A percentile compares a stretch with the other conserved stretches of the same genome.
Conservation (phyloP, 306 rosid species). For the Luffa acutangula region DNA sequence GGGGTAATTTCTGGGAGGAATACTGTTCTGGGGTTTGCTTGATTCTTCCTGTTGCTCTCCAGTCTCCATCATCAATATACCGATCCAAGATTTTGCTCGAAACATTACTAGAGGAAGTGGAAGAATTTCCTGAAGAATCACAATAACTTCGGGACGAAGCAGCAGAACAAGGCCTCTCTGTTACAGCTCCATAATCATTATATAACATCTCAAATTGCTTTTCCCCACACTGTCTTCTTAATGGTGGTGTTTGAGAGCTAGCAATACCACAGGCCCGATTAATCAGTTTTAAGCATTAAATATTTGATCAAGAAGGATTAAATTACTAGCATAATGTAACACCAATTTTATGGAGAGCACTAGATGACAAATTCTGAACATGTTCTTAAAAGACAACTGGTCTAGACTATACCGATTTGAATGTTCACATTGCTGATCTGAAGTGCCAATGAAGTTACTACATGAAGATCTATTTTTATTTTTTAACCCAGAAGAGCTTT, state of each 20-base stretch:
- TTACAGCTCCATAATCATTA: constrained; percentile 26
- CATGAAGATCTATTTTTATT: constrained; percentile 60
- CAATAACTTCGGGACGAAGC: constrained; percentile 45
- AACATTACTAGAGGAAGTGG: constrained; percentile 63
- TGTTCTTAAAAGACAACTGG: constrained; percentile 5
- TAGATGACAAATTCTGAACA: not conserved
- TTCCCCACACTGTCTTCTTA: constrained; percentile 33
- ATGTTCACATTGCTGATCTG: constrained; percentile 36
- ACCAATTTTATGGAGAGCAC: constrained; percentile 1
- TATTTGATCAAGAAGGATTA: not conserved
- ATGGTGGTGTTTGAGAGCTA: constrained; percentile 38
- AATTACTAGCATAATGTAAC: not conserved
- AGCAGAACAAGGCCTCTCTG: constrained; percentile 40
- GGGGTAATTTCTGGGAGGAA: constrained; percentile 26
- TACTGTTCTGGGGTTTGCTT: constrained; percentile 24
- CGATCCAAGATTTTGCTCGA: constrained; percentile 70
- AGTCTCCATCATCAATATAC: constrained; percentile 82
- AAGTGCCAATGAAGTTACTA: constrained; percentile 34
- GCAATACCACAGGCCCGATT: constrained; percentile 16
- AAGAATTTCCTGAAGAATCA: constrained; percentile 67
- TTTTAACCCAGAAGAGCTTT: constrained; percentile 24
- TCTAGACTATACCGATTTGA: constrained; percentile 50
- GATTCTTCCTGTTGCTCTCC: constrained; percentile 64
- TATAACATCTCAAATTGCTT: constrained; percentile 28
- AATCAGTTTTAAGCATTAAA: constrained; percentile 3